A percentile compares a stretch with the other conserved stretches of the same genome.
Conservation (phyloP, 768 basidiomycete genomes). For the Suillus subaureus region DNA sequence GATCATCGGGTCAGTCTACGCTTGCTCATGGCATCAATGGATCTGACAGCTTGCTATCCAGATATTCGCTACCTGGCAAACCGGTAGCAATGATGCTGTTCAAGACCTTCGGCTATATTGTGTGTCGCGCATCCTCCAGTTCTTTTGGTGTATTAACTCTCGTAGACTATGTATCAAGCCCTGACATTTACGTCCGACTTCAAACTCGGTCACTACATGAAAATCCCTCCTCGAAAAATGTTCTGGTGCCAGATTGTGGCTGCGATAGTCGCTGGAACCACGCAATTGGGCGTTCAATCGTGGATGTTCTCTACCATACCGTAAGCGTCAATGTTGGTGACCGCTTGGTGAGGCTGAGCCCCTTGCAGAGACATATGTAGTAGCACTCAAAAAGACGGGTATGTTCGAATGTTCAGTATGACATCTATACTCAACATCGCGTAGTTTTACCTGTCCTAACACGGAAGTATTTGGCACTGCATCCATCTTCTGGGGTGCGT, state of each 20-base stretch:
- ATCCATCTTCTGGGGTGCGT: slow-evolving; percentile 52
- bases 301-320: slow-evolving; percentile 69
- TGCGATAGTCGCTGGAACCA: slow-evolving; percentile 67
- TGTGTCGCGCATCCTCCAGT: slow-evolving; percentile 22
- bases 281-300: slow-evolving; percentile 73
- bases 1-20: slow-evolving; percentile 58
- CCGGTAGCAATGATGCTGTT: slow-evolving; percentile 87
- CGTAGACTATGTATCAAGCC: slow-evolving; percentile 43
- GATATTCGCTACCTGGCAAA: slow-evolving; percentile 72
- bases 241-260: slow-evolving; percentile 72
- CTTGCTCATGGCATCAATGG: background rate
- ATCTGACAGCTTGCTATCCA: slow-evolving; percentile 11
- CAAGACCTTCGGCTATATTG: slow-evolving; percentile 82
- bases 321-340: slow-evolving; percentile 35
- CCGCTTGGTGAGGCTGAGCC: slow-evolving; percentile 1
- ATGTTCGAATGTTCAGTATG: slow-evolving; percentile 2
- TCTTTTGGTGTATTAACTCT: background rate
- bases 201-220: slow-evolving; percentile 73
- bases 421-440: background rate
- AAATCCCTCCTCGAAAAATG: slow-evolving; percentile 69
- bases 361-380: slow-evolving; percentile 48
- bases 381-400: slow-evolving; percentile 42
- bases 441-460: slow-evolving; percentile 50
- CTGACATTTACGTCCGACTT: slow-evolving; percentile 73
- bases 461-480: slow-evolving; percentile 58